Base-by-base conservation (phyloP, 129 eudicot genomes). In the Flaveria sonorensis region DNA sequence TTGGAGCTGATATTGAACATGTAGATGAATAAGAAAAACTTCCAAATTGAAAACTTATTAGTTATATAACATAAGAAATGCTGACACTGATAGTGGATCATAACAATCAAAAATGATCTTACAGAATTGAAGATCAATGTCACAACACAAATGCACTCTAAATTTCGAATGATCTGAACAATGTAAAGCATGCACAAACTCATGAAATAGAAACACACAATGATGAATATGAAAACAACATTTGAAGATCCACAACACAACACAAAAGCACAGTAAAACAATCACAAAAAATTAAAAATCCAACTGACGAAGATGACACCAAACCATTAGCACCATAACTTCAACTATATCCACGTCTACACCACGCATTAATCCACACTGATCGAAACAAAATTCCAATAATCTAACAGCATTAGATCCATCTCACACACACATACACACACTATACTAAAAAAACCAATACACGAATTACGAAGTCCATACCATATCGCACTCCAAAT, bases 321-420 rank as follows among this genome's bases (percentile, higher is more conserved):
- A 62, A 21, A 21, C 28, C 21, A n/a, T 45, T 2, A 20, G 23
- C 66, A 11, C n/a, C n/a, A 21, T 10, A 60, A 10, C 4, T 9
- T 20, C 43, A 53, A n/a, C 21, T 11, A 48, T 42, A 48, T 10
- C 43, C 36, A n/a, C 39, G n/a, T 2, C 19, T 79, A 71, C 64
- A 63, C 18, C 59, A 63, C 60, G 28, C 55, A 68, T 76, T 18
- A 48, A 64, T 10, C 60, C 20, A 72, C 18, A 60, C 57, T 43
- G 45, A 59, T 47, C 30, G 36, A 42, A 62, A 21, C 78, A 26
- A 62, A 24, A 64, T 75, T 63, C 50, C 9, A 10, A 47, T 75
- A 61, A 63, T 47, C 71, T 72, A 72, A 55, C 39, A 47, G 14
- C 20, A 65, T 39, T 18, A 52, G 73, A 66, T 76, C 80, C 42